Conservation (phyloP, 169 alveolate genomes). For the Plasmodium inui region DNA sequence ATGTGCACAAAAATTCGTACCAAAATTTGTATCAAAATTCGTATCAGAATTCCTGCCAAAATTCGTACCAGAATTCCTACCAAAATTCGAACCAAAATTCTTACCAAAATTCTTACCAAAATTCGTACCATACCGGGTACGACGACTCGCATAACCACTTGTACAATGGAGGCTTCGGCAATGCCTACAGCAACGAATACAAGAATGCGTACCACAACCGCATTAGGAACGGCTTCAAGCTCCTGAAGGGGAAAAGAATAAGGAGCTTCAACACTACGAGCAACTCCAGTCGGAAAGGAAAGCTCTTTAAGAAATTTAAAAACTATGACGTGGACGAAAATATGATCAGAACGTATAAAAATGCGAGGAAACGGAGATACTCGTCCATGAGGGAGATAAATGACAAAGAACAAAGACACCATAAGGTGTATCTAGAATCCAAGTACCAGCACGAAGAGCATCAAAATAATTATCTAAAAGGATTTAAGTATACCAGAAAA, state of each 20-base stretch:
- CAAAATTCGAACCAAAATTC: background rate
- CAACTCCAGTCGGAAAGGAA: slow-evolving; percentile 28
- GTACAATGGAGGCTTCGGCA: background rate
- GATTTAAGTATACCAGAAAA: slow-evolving; percentile 24
- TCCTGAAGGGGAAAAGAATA: slow-evolving; percentile 12
- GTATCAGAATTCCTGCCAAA: no score
- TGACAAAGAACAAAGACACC: slow-evolving; percentile 15
- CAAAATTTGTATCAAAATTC: no score
- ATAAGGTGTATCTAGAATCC: slow-evolving; percentile 30
- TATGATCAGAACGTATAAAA: slow-evolving; percentile 20
- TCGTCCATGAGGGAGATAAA: slow-evolving; percentile 28
- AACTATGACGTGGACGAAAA: slow-evolving; percentile 11
- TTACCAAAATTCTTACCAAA: background rate
- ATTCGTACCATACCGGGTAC: background rate
- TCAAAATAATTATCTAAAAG: slow-evolving; percentile 28
- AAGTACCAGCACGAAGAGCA: slow-evolving; percentile 38
- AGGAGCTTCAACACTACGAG: slow-evolving; percentile 28
- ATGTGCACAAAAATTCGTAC: no score
- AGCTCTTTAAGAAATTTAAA: slow-evolving; percentile 24
- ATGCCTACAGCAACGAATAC: background rate
- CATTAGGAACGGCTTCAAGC: background rate
- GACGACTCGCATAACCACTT: background rate
- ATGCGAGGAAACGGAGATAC: slow-evolving; percentile 30
- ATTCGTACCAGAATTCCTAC: background rate
- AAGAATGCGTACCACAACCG: background rate